Conservation (phyloP, 2,329 filamentous ascomycete species). For the Trichoderma polysporum region DNA sequence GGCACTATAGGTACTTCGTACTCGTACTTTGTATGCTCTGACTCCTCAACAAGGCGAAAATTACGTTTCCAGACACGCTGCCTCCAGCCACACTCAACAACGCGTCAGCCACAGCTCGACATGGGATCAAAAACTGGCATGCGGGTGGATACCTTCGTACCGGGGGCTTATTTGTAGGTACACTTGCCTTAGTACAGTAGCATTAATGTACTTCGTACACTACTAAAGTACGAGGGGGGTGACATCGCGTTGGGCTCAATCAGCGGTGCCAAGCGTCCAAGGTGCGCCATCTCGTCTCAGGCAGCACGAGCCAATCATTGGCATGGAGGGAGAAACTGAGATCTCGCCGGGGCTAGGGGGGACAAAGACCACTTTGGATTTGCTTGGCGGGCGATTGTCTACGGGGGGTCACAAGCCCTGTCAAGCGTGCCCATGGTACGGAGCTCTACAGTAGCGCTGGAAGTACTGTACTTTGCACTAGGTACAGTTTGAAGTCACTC, state of each 20-base stretch:
- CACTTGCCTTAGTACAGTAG: too few relatives aligned
- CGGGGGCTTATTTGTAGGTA: too few relatives aligned
- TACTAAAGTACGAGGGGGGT: not conserved
- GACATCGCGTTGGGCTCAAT: slow-evolving; percentile 14
- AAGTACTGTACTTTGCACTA: not conserved
- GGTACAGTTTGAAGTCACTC: too few relatives aligned
- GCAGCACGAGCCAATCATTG: slow-evolving; percentile 14
- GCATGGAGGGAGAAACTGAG: not conserved
- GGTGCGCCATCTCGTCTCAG: slow-evolving; percentile 19
- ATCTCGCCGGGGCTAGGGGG: slow-evolving; percentile 6
- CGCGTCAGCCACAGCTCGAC: slow-evolving; percentile 17
- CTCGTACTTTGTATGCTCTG: not conserved
- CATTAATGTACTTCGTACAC: too few relatives aligned
- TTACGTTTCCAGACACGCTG: not conserved
- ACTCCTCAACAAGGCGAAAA: slow-evolving; percentile 9
- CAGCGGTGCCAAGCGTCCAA: slow-evolving; percentile 8
- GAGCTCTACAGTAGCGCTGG: too few relatives aligned
- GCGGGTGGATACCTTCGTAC: not conserved
- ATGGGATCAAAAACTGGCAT: too few relatives aligned
- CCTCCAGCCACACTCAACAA: slow-evolving; percentile 12
- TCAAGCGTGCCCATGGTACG: not conserved
- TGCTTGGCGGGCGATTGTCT: not conserved
- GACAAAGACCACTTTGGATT: not conserved
- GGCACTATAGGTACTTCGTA: too few relatives aligned
- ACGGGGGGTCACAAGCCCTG: not conserved